Evolutionary conservation across 129 eudicot genomes (phyloP), one percentile per base, ranked within the genome.

Genomic region (Flaveria linearis): DNA sequence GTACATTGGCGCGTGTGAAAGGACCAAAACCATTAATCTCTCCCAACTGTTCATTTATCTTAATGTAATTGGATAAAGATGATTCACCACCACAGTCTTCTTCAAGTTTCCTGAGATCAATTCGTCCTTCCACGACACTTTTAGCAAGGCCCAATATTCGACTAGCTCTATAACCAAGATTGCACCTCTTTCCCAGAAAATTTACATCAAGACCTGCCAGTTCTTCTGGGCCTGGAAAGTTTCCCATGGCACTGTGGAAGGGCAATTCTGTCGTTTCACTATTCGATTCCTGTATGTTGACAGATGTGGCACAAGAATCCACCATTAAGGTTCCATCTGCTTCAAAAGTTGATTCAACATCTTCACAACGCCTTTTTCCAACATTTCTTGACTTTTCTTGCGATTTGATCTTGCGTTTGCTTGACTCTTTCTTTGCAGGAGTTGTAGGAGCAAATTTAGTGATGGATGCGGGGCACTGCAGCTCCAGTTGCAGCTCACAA

Each of bases 91-190:
- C 75, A 62, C 85, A 77, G 15, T 74, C 84, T 76, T 82, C 75
- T 84, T 93, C 98, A 45, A 93, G 84, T 64, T 88, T 80, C 42
- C 52, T 76, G 71, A 90, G 83, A 16, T 85, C 84, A 78, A 93
- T 82, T 62, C 80, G 83, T 53, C 96, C 96, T 69, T 90, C 89
- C 62, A 82, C 87, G 64, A 93, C 72, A 81, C 83, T 76, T 67
- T 65, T 77, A 74, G 98, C 96, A 72, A 93, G 91, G 42, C 85
- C 87, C 81, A 90, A 33, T 67, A 93, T 84, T n/a, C 98, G 98
- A 63, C 77, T 76, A 11, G 98, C 97, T 80, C 98, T 80, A 76
- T 93, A 93, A 18, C 98, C 98, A 71, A 93, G 98, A 81, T 81
- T 84, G 83, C 96, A 88, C 22, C 88, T 90, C 77, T 85, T 85